phyloP scores from a whole-genome alignment of 208 protist species.

The Phytomonas francai region DNA sequence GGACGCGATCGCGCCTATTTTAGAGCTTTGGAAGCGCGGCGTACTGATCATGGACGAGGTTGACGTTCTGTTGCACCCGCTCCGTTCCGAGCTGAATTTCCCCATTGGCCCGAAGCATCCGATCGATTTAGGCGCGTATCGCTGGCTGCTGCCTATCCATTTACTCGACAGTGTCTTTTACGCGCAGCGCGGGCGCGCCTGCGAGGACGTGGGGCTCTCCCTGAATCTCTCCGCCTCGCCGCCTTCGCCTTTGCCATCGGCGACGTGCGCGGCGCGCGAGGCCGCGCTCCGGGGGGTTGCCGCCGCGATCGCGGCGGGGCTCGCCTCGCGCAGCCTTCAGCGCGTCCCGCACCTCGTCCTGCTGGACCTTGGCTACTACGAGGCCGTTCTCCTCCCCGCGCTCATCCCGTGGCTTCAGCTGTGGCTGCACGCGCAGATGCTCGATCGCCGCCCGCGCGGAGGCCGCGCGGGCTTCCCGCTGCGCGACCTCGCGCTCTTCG shows the following conservation, averaged over 20 bases:
- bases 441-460: constrained; percentile 17
- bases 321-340: constrained; percentile 64
- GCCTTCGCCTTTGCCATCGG: constrained; percentile 4
- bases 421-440: constrained; percentile 66
- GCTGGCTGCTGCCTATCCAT: constrained; percentile 92
- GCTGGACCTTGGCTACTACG: constrained; percentile 85
- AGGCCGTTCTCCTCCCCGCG: constrained; percentile 64
- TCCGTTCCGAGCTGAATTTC: constrained; percentile 95
- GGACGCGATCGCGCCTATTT: constrained; percentile 65
- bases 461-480: constrained; percentile 13
- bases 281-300: constrained; percentile 19
- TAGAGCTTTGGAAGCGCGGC: constrained; percentile 79
- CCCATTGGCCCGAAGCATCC: constrained; percentile 89
- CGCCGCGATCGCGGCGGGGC: constrained; percentile 54
- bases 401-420: constrained; percentile 85
- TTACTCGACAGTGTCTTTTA: constrained; percentile 90
- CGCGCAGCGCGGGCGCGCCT: constrained; percentile 29
- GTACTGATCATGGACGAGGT: constrained; percentile 93
- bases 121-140: constrained; percentile 82
- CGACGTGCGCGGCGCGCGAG: constrained; percentile 5
- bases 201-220: constrained; percentile 23
- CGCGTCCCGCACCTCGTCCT: constrained; percentile 88
- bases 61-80: constrained; percentile 92
- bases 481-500: constrained; percentile 10
- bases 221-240: constrained; percentile 15